phyloP scores from a whole-genome alignment of 176 grass and related monocot species.

The sorghum (Sorghum bicolor) region DNA sequence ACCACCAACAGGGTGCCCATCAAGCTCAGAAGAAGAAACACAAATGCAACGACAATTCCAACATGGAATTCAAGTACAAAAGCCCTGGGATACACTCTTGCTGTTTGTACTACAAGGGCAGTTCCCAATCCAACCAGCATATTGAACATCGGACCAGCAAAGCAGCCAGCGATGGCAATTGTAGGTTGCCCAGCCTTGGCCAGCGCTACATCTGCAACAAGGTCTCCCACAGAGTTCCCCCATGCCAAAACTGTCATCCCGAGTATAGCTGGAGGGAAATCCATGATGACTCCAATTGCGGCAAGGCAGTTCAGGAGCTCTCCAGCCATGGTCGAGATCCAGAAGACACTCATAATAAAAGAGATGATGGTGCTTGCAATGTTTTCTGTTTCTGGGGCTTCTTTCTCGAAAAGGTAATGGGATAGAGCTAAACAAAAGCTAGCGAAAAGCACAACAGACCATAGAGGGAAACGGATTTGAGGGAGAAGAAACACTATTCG shows the following conservation, averaged over 20 bases:
- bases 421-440: conserved; percentile 65
- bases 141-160: conserved; percentile 96
- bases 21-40: conserved; percentile 85
- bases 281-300: conserved; percentile 72
- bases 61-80: conserved; percentile 79
- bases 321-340: conserved; percentile 92
- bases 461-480: conserved; percentile 60
- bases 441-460: conserved; percentile 63
- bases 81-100: conserved; percentile 65
- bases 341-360: conserved; percentile 88
- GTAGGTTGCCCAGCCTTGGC: conserved; percentile 68
- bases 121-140: conserved; percentile 87
- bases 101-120: conserved; percentile 75
- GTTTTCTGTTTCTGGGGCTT: conserved; percentile 50
- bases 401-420: conserved; percentile 67
- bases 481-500: conserved; percentile 81
- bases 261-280: conserved; percentile 79
- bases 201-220: conserved; percentile 74
- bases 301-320: conserved; percentile 92
- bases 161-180: conserved; percentile 90
- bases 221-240: conserved; percentile 92
- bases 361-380: conserved; percentile 55
- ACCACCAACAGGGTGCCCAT: conserved; percentile 81
- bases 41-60: conserved; percentile 86
- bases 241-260: conserved; percentile 92